Conservation (phyloP, 345 rosid genomes). For the Erodium maritimum region DNA sequence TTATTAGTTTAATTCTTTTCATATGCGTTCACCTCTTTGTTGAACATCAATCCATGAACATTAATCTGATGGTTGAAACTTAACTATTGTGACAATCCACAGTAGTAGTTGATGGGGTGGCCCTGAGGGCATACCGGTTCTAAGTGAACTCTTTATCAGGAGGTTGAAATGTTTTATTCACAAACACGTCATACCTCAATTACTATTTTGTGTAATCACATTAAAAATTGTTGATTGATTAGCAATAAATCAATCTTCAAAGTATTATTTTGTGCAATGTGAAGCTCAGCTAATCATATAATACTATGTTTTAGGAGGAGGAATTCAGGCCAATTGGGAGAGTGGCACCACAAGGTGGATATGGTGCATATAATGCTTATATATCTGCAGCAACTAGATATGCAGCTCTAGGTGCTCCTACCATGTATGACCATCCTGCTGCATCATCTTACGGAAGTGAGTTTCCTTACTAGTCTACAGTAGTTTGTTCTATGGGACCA, state of each 20-base stretch:
- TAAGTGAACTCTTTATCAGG: too few species aligned
- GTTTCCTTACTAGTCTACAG: conserved; percentile 9
- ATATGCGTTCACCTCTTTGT: not conserved
- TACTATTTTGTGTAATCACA: too few species aligned
- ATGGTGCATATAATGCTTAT: conserved; percentile 98
- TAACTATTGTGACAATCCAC: too few species aligned
- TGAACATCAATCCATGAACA: too few species aligned
- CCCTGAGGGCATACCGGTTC: too few species aligned
- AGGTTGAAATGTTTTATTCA: too few species aligned
- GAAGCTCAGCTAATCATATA: not conserved
- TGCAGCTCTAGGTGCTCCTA: conserved; percentile 90
- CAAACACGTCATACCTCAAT: too few species aligned
- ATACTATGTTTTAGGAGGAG: conserved; percentile 45
- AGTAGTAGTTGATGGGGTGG: too few species aligned
- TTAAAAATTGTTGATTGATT: too few species aligned
- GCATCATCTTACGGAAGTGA: conserved; percentile 65
- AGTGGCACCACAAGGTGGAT: conserved; percentile 57
- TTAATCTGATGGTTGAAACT: too few species aligned
- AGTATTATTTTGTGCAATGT: not conserved
- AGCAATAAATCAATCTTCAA: too few species aligned
- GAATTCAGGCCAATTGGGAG: conserved; percentile 66
- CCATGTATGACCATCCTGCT: conserved; percentile 79
- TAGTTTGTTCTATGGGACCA: not conserved
- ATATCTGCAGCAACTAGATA: conserved; percentile 95
- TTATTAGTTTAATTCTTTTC: not conserved